These are phyloP conservation scores for Trichoderma erinaceum DNA, from an alignment of 495 filamentous ascomycete genomes.

Conservation along the genomic window DNA sequence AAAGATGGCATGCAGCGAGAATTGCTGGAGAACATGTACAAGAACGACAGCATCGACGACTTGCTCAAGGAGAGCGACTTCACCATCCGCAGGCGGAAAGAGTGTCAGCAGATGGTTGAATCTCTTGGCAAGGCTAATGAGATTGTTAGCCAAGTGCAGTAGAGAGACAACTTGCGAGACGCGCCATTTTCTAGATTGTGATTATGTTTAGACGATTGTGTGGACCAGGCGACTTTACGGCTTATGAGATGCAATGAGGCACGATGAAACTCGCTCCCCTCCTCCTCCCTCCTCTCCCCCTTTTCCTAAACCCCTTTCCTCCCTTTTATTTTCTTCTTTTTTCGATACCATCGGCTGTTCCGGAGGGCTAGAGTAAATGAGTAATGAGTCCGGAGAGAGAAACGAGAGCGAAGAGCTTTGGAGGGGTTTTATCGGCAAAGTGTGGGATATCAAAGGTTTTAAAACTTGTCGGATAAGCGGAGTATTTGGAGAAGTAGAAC, in stretches of 20 bases:
- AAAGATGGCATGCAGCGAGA: slow-evolving; percentile 99
- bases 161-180: slow-evolving; percentile 22
- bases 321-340: slow-evolving; percentile 10
- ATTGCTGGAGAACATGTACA: slow-evolving; percentile 97
- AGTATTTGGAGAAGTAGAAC: slow-evolving; percentile 2
- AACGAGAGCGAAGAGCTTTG: not conserved
- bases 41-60: slow-evolving; percentile 79
- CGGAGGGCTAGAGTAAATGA: slow-evolving; percentile 9
- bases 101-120: slow-evolving; percentile 99
- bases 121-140: slow-evolving; percentile 79
- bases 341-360: slow-evolving; percentile 16
- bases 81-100: slow-evolving; percentile 89
- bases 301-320: not conserved
- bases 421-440: not conserved
- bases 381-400: not conserved
- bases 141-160: slow-evolving; percentile 97
- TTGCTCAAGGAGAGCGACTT: slow-evolving; percentile 97
- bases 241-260: slow-evolving; percentile 9
- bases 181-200: not conserved
- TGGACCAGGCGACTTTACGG: slow-evolving; percentile 10
- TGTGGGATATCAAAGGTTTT: not conserved
- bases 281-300: not conserved
- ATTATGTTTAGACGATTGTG: slow-evolving; percentile 4
- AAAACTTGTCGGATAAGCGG: not conserved
- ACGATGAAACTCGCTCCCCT: slow-evolving; percentile 9